Base-by-base conservation (phyloP, 129 eudicot species). In the Flaveria bidentis region DNA sequence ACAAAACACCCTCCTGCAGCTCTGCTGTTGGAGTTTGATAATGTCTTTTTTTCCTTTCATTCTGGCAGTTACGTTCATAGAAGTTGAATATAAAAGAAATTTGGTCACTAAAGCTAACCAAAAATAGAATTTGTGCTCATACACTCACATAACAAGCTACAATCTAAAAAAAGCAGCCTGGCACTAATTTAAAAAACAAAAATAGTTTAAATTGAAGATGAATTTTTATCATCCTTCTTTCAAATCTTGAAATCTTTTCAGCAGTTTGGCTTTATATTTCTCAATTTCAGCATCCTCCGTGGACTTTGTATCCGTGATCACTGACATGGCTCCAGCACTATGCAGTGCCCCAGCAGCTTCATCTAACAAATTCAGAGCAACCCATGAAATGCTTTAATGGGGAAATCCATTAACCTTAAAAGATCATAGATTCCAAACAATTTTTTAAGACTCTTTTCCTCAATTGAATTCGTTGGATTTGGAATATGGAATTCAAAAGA, bases 301-400 rank as follows among this genome's bases (percentile, higher is more conserved):
- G 7, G 86, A 85, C 61, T 83, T 64, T 47, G 92, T 88, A 57
- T 87, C 82, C 78, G 60, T 84, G 83, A 93, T 85, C n/a, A 77
- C 89, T 9, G 92, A 55, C 55, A 85, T 70, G 11, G 96, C 98
- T 81, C 97, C 97, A 47, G 91, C 90, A 84, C 63, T 82, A 60
- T 80, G 87, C 77, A 93, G 84, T 47, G 85, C 87, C 80, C 79
- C 88, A 65, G 78, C 86, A 84, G 87, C 98, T 82, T 83, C 87
- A 76, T 90, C 98, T 93, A 81, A 78, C 79, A 53, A 39, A 46
- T 65, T 16, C 23, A 33, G 61, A 71, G 53, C 33, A 77, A 63
- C n/a, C 30, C 2, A 53, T 62, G 1, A 15, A 72, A n/a, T 44
- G 2, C 1, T n/a, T n/a, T 63, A 16, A 75, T 1, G 11, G 6